phyloP scores from a whole-genome alignment of 1,284 basidiomycete genomes.

The Paramarasmius palmivorus region DNA sequence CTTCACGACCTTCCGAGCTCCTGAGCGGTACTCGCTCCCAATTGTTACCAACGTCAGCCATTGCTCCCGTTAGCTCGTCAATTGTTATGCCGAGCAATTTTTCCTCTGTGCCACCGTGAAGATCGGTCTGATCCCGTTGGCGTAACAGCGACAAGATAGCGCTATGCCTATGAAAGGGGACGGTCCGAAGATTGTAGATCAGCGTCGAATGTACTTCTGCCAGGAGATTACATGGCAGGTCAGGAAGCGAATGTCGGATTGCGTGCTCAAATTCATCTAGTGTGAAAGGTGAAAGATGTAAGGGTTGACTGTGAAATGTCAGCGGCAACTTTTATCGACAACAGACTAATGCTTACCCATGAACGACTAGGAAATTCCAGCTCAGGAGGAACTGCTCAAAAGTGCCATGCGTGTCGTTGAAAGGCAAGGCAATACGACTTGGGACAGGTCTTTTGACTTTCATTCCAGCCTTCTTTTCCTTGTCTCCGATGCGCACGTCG shows the following conservation, averaged over 20 bases:
- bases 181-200: constrained; percentile 86
- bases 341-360: constrained; percentile 63
- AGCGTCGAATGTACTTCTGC: constrained; percentile 89
- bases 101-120: constrained; percentile 37
- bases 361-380: constrained; percentile 93
- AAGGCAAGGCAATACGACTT: constrained; percentile 66
- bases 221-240: constrained; percentile 76
- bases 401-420: constrained; percentile 65
- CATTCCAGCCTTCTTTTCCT: constrained; percentile 77
- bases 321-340: constrained; percentile 2
- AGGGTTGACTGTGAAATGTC: constrained; percentile 64
- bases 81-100: constrained; percentile 54
- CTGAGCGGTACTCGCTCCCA: constrained; percentile 79
- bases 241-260: constrained; percentile 73
- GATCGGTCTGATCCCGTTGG: constrained; percentile 40
- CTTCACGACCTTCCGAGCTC: constrained; percentile 62
- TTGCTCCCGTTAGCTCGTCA: constrained; percentile 57
- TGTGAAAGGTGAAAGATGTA: constrained; percentile 88
- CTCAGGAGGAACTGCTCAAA: constrained; percentile 87
- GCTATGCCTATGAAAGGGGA: constrained; percentile 68
- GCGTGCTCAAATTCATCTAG: constrained; percentile 93
- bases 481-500: constrained; percentile 73
- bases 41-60: constrained; percentile 76
- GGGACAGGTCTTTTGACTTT: constrained; percentile 71
- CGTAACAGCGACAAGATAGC: constrained; percentile 66